Evolutionary conservation across 768 basidiomycete genomes (phyloP), one percentile per base, ranked within the genome.

Genomic region (Boletus sensibilis): DNA sequence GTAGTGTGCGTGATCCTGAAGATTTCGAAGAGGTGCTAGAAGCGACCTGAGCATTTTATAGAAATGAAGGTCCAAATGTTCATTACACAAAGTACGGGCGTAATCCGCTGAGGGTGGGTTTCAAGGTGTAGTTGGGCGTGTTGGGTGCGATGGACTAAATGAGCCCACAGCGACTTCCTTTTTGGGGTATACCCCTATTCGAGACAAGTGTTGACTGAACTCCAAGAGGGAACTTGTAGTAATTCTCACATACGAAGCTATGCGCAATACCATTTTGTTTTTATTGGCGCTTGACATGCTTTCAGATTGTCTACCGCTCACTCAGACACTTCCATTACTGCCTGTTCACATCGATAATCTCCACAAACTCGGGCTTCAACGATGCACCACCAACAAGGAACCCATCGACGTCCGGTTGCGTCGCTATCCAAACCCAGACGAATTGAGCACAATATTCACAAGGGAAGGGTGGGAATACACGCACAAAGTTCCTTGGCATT

Each of bases 331-430:
- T 50, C 52, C 14, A 33, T 56, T 57, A 71, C 34, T 61, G 20
- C 61, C 67, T 76, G 63, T 73, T 86, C 37, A 81, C 79, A 66
- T 94, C 95, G 80, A 95, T 85, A 69, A 97, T 96, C 57, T 95
- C 79, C 45, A 90, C 85, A 66, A 98, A 97, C 75, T 98, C 95
- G 39, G 95, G 94, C 78, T 98, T 99, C 75, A 99, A 82, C 16
- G 95, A 98, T 34, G 96, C 96, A 25, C 96, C 95, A 25, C 95
- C 96, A 38, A 98, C 96, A 62, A 98, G 86, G 88, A 98, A 98
- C 10, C 96, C 96, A 72, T 98, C 96, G 44, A 98, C 87, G 68
- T 98, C 96, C 12, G 77, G 77, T 65, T 90, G 87, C 9, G 71
- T 72, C 29, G 87, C 94, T 96, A 62, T 18, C 20, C 48, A 62